These are phyloP conservation scores for Colletotrichum truncatum DNA, from an alignment of 2,329 filamentous ascomycete genomes.

Conservation along the genomic window DNA sequence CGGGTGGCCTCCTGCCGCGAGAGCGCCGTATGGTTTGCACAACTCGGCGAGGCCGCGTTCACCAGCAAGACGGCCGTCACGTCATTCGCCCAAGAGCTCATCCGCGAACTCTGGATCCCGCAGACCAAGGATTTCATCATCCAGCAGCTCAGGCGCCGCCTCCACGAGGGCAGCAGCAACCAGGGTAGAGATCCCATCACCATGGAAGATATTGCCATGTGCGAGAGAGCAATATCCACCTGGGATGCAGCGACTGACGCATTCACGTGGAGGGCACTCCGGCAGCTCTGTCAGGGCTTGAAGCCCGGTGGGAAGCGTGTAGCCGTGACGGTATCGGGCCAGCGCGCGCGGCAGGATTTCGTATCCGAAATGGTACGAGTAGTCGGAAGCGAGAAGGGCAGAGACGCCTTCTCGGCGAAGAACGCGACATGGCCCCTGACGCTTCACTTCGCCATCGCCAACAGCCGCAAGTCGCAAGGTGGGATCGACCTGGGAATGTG, in stretches of 20 bases:
- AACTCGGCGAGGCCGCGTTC: not conserved
- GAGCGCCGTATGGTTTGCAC: not conserved
- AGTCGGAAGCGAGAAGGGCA: not conserved
- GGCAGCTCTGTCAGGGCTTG: not conserved
- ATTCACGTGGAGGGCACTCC: not conserved
- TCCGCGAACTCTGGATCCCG: conserved; percentile 25
- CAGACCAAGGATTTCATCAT: conserved; percentile 20
- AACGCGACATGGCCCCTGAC: not conserved
- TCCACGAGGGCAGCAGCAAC: not conserved
- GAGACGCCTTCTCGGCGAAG: not conserved
- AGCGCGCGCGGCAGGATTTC: not conserved
- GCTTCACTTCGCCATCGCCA: not conserved
- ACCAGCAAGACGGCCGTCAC: not conserved
- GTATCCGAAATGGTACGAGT: not conserved
- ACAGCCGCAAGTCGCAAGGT: not conserved
- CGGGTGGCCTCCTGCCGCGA: not conserved
- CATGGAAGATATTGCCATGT: not conserved
- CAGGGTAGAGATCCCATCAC: not conserved
- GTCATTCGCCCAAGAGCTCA: conserved; percentile 7
- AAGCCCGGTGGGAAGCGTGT: not conserved
- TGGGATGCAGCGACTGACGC: not conserved
- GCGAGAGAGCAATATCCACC: not conserved
- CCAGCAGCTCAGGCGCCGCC: conserved; percentile 11
- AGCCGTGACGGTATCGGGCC: not conserved
- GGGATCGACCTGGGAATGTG: not conserved